These are phyloP conservation scores for Aspergillus sp. DNA, from an alignment of 2,329 filamentous ascomycete species.

Conservation along the genomic window DNA sequence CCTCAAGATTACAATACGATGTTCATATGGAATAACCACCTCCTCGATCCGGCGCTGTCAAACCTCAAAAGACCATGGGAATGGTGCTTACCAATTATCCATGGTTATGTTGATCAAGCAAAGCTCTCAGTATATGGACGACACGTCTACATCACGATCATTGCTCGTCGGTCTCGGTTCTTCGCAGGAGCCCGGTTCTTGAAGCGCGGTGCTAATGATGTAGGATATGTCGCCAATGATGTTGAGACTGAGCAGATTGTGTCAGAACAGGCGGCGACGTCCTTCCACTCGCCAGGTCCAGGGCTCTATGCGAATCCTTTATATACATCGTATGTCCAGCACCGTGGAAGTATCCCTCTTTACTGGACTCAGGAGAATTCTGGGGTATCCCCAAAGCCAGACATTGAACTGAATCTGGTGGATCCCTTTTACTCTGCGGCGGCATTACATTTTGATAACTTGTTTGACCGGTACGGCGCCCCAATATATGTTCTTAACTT, in stretches of 20 bases:
- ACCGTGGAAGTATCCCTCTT: constrained; percentile 90
- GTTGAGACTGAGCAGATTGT: constrained; percentile 99
- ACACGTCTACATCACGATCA: constrained; percentile 84
- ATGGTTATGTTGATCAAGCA: constrained; percentile 92
- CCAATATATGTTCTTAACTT: constrained; percentile 89
- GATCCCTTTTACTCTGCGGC: constrained; percentile 94
- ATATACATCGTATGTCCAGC: constrained; percentile 94
- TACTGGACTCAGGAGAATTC: constrained; percentile 97
- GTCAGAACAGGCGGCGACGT: constrained; percentile 87
- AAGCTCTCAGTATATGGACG: constrained; percentile 80
- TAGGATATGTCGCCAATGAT: constrained; percentile 95
- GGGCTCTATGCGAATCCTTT: constrained; percentile 79
- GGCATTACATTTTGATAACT: constrained; percentile 86
- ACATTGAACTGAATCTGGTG: constrained; percentile 89
- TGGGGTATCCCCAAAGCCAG: constrained; percentile 90
- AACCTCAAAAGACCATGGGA: constrained; percentile 76
- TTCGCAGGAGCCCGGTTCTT: constrained; percentile 93
- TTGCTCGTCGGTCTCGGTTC: constrained; percentile 82
- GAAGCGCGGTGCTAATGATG: constrained; percentile 88
- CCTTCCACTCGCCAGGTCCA: constrained; percentile 85
- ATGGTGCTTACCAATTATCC: constrained; percentile 93
- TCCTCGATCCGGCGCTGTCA: constrained; percentile 66
- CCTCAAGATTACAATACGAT: constrained; percentile 86
- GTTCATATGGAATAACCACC: constrained; percentile 96
- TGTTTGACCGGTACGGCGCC: constrained; percentile 88